Base-by-base conservation (phyloP, 148 eudicot species). In the Chenopodium quinoa region DNA sequence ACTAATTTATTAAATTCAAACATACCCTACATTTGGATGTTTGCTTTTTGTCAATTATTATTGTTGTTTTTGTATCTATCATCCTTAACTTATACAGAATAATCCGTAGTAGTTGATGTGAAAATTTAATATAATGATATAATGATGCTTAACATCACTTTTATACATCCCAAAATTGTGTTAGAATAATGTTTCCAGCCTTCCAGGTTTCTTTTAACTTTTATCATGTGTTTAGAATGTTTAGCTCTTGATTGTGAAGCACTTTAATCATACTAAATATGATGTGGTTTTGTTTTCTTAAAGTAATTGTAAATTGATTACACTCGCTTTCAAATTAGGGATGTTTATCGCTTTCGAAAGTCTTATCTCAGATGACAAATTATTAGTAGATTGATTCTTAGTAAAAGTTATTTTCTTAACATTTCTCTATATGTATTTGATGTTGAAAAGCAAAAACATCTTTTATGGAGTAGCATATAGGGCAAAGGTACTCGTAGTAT, bases 1-100 rank as follows among this genome's bases (percentile, higher is more conserved):
- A 52, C 70, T 62, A 62, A 37, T 62, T 7, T 56, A 31, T 4
- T 56, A 4, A 37, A 22, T 32, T 63, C 22, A 37, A 47, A 37
- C 50, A 25, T 37, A 63, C 34, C 79, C 54, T 44, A 63, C 73
- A 47, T 72, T 58, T 25, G 23, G 82, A 40, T 54, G 75, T 69
- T 76, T 13, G 16, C 20, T 1, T 75, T 66, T 66, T 76, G 75
- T 75, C 29, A 50, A 48, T 48, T 14, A 75, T 34, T 67, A 9
- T 66, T 46, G 27, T 68, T 60, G 68, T 32, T 44, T 23, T 71
- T 22, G 82, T 56, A 52, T 67, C 31, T 70, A 32, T 54, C 29
- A 56, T 31, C 56, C 46, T n/a, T 46, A 3, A 32, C 1, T 25
- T 47, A 5, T 46, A 66, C 16, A 6, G 13, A 66, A 65, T 78